Evolutionary conservation across 257 asterid genomes (phyloP), one percentile per base, ranked within the genome.

Genomic region (Haberlea rhodopensis): DNA sequence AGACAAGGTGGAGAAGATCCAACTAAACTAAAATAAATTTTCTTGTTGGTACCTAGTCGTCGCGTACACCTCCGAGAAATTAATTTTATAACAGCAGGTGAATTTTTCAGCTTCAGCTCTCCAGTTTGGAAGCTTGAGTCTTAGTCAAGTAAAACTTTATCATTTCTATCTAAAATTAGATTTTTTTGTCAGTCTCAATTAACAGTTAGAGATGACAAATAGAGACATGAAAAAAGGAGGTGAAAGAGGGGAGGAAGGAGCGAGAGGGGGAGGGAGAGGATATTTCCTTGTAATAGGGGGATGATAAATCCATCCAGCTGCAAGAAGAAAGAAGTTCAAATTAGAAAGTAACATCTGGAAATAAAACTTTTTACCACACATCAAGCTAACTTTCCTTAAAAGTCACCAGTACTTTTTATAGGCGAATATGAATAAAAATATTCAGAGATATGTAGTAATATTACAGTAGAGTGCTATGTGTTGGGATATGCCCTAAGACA

Each of bases 201-300:
- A 40, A 70, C 37, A 59, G 28, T 59, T 70, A 18, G 45, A 46
- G n/a, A 21, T 43, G 64, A 54, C 53, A 46, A 52, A 53, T 18
- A 29, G 54, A 27, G 24, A 18, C 2, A 25, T 25, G 53, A 52
- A 10, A 15, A 23, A 20, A 43, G 29, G 34, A 3, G 8, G 45
- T 8, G 16, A 10, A 4, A 54, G 52, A 21, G 20, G 48, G 26
- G 11, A 67, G 67, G 22, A 37, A 0, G 63, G 18, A 54, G 11
- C 58, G 21, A 66, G 8, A 54, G 58, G 25, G 57, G 29, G 56
- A 63, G 63, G 45, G 26, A 55, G 64, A 90, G 99, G 97, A 94
- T 94, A 94, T 94, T 94, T 84, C 97, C 96, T 86, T 94, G 97
- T 73, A 94, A 58, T 31, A 94, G 75, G 40, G 99, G 97, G 74